Evolutionary conservation across 768 basidiomycete genomes (phyloP).

Genomic region (Lactifluus subvellereus): DNA sequence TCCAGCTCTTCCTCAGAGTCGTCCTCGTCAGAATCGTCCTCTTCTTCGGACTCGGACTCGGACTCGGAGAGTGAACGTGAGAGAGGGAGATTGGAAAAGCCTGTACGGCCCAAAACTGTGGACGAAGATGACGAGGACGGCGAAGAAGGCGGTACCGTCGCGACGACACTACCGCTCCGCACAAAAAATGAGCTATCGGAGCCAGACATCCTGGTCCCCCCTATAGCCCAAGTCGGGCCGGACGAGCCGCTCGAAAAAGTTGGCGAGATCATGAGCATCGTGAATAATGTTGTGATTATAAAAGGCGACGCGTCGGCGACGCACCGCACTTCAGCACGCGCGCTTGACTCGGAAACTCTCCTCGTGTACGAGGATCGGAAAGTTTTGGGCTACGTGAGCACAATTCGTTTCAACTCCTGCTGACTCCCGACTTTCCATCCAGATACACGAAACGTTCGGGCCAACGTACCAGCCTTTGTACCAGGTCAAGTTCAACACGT

Average conservation of each 20-base stretch:
- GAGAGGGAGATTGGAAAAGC: neutral
- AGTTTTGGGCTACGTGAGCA: constrained; percentile 84
- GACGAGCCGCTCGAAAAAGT: constrained; percentile 68
- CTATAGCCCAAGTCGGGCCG: constrained; percentile 53
- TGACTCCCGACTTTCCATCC: constrained; percentile 24
- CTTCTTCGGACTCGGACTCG: constrained; percentile 35
- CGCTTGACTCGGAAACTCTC: constrained; percentile 84
- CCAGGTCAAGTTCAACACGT: constrained; percentile 71
- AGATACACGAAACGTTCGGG: constrained; percentile 96
- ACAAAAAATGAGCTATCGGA: constrained; percentile 70
- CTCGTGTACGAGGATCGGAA: constrained; percentile 85
- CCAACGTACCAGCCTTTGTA: constrained; percentile 88
- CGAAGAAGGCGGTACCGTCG: constrained; percentile 54
- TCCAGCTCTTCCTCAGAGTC: constrained; percentile 34
- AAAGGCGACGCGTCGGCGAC: constrained; percentile 47
- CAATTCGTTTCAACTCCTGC: constrained; percentile 3
- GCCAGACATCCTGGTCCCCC: constrained; percentile 53
- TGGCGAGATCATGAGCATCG: constrained; percentile 71
- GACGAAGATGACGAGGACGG: constrained; percentile 32
- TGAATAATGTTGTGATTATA: constrained; percentile 69
- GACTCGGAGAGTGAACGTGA: constrained; percentile 30
- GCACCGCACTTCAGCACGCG: constrained; percentile 48
- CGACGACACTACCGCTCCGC: constrained; percentile 38
- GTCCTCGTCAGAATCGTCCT: constrained; percentile 35
- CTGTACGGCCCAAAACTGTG: neutral